Evolutionary conservation across 495 filamentous ascomycete species (phyloP), one percentile per base, ranked within the genome.

Genomic region (Daldinia bambusicola): DNA sequence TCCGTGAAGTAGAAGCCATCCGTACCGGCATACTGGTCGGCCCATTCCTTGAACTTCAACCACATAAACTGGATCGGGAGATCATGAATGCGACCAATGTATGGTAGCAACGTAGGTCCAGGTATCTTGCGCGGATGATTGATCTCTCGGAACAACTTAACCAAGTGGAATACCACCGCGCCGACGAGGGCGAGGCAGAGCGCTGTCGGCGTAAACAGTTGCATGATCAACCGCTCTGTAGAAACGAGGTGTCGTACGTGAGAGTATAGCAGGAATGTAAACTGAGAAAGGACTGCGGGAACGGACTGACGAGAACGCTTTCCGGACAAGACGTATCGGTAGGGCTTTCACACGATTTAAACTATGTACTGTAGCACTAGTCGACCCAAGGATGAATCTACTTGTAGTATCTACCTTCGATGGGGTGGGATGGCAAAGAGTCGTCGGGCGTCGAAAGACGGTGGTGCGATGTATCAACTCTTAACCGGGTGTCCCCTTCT

Each of bases 41-140:
- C 79, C 84, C 84, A 86, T 61, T 86, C 81, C 64, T 85, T 80
- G 61, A 85, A 82, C 74, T 85, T 85, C 43, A 82, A 56, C 84
- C 84, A 85, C 77, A 80, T 84, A 66, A 71, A 79, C 14, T 82
- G 61, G 57, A 81, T 82, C 4, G 83, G 82, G 0, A 85, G 70
- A 55, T 85, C 84, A 43, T 84, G 81, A 53, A 85, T 72, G 0
- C 83, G 77, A 6, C 84, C 84, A 36, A 85, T 50, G 45, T 79
- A 80, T 0, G 82, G 83, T 18, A 78, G 31, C 18, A 77, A 71
- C 9, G 74, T 81, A 26, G 81, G 81, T 0, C 81, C 81, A 0
- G 81, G 81, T 12, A 74, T 55, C 31, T 66, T 74, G 8, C 67
- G 68, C 7, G 76, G 75, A 30, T 71, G 63, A 65, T 82, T 82